Percentiles rank a stretch among this genome's conserved stretches.
phyloP scores from a whole-genome alignment of 2,329 filamentous ascomycete genomes.

The Dactylellina leptospora region DNA sequence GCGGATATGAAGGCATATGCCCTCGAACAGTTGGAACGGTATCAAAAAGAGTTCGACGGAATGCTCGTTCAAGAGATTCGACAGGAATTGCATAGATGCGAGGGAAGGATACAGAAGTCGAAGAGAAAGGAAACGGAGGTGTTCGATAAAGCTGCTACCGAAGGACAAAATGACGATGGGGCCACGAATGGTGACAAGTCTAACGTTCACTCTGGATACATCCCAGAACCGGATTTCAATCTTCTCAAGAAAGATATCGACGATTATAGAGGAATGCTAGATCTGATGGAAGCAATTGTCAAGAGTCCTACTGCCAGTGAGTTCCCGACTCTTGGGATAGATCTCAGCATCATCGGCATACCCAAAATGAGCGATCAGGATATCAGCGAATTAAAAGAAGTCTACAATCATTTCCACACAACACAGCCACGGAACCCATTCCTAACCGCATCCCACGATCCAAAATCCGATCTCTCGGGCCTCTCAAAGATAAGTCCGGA shows the following conservation, averaged over 20 bases:
- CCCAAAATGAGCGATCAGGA: slow-evolving; percentile 36
- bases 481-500: background rate
- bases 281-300: slow-evolving; percentile 23
- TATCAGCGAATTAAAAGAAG: slow-evolving; percentile 11
- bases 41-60: slow-evolving; percentile 19
- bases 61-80: slow-evolving; percentile 13
- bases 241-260: slow-evolving; percentile 13
- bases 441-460: slow-evolving; percentile 40
- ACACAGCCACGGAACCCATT: slow-evolving; percentile 42
- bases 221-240: slow-evolving; percentile 2
- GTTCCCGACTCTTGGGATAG: slow-evolving; percentile 20
- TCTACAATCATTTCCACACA: slow-evolving; percentile 37
- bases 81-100: slow-evolving; percentile 13
- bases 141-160: slow-evolving; percentile 4
- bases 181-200: background rate
- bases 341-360: slow-evolving; percentile 16
- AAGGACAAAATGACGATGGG: background rate
- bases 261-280: slow-evolving; percentile 13
- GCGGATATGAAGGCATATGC: slow-evolving; percentile 38
- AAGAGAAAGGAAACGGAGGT: slow-evolving; percentile 11
- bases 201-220: background rate
- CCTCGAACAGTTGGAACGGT: slow-evolving; percentile 30
- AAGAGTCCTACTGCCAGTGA: slow-evolving; percentile 28
- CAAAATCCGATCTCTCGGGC: slow-evolving; percentile 40
- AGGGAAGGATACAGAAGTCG: slow-evolving; percentile 25